Evolutionary conservation across 805 yeast genomes (phyloP).

Genomic region (Komagataella pseudopastoris): DNA sequence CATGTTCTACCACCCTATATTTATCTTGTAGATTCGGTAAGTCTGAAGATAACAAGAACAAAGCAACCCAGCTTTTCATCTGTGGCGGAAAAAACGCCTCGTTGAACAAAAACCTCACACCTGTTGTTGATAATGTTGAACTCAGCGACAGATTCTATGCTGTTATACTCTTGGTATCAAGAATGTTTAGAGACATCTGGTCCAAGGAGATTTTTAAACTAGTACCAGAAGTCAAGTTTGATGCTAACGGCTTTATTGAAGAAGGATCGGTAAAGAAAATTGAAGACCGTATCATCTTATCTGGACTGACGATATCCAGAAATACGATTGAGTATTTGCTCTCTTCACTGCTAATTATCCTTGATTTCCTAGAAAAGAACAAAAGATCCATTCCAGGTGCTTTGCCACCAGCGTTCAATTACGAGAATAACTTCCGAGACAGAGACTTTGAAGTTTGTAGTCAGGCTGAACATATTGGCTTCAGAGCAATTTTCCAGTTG

Average conservation of each 20-base stretch:
- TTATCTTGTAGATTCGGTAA: slow-evolving; percentile 66
- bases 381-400: slow-evolving; percentile 49
- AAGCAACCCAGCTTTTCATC: slow-evolving; percentile 36
- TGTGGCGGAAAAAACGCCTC: slow-evolving; percentile 42
- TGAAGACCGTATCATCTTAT: slow-evolving; percentile 22
- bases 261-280: slow-evolving; percentile 28
- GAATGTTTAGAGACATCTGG: slow-evolving; percentile 78
- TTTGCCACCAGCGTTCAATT: slow-evolving; percentile 39
- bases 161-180: slow-evolving; percentile 60
- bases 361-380: slow-evolving; percentile 58
- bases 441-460: slow-evolving; percentile 44
- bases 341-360: slow-evolving; percentile 55
- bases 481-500: slow-evolving; percentile 62
- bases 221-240: slow-evolving; percentile 17
- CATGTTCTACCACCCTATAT: slow-evolving; percentile 79
- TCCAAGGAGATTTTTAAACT: slow-evolving; percentile 45
- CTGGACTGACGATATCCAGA: slow-evolving; percentile 31
- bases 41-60: slow-evolving; percentile 31
- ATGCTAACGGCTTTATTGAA: slow-evolving; percentile 20
- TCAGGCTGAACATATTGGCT: slow-evolving; percentile 87
- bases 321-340: slow-evolving; percentile 52
- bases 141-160: slow-evolving; percentile 90
- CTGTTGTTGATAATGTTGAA: slow-evolving; percentile 60
- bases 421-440: slow-evolving; percentile 24
- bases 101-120: slow-evolving; percentile 19